phyloP scores from a whole-genome alignment of 768 basidiomycete genomes.

The Auriscalpium microsporum region DNA sequence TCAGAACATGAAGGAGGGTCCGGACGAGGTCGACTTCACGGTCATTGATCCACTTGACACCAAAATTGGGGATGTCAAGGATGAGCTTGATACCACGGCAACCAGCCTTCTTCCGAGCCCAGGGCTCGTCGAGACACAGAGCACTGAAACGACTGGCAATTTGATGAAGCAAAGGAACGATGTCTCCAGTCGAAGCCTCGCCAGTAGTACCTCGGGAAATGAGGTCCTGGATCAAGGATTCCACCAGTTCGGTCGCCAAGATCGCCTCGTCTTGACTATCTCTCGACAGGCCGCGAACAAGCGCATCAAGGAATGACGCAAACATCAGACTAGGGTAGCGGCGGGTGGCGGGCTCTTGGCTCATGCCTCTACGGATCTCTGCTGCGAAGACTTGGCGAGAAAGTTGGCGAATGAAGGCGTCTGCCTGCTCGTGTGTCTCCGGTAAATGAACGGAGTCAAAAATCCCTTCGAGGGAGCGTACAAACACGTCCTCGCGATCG shows the following conservation, averaged over 20 bases:
- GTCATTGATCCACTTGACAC: conserved; percentile 72
- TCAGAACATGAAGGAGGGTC: conserved; percentile 82
- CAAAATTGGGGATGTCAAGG: conserved; percentile 60
- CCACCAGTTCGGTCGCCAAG: conserved; percentile 52
- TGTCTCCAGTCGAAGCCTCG: conserved; percentile 42
- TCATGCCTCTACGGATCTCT: conserved; percentile 58
- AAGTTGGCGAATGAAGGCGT: conserved; percentile 59
- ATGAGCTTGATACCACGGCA: conserved; percentile 80
- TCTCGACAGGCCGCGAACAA: conserved; percentile 68
- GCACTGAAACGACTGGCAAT: conserved; percentile 77
- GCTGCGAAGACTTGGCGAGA: conserved; percentile 63
- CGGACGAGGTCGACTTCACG: conserved; percentile 87
- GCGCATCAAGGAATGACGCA: conserved; percentile 68
- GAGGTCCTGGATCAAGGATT: conserved; percentile 58
- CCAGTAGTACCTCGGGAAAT: conserved; percentile 43
- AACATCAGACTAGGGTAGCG: conserved; percentile 51
- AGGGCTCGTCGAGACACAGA: conserved; percentile 85
- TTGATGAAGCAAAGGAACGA: conserved; percentile 67
- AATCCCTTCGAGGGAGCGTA: conserved; percentile 61
- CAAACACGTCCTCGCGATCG: conserved; percentile 69
- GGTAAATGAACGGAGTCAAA: conserved; percentile 67
- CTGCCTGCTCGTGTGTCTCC: conserved; percentile 63
- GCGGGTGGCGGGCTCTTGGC: conserved; percentile 43
- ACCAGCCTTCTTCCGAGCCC: conserved; percentile 85
- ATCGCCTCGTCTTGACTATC: conserved; percentile 52